Evolutionary conservation across 352 stramenopile genomes (phyloP).

Genomic region (Phytophthora sojae): DNA sequence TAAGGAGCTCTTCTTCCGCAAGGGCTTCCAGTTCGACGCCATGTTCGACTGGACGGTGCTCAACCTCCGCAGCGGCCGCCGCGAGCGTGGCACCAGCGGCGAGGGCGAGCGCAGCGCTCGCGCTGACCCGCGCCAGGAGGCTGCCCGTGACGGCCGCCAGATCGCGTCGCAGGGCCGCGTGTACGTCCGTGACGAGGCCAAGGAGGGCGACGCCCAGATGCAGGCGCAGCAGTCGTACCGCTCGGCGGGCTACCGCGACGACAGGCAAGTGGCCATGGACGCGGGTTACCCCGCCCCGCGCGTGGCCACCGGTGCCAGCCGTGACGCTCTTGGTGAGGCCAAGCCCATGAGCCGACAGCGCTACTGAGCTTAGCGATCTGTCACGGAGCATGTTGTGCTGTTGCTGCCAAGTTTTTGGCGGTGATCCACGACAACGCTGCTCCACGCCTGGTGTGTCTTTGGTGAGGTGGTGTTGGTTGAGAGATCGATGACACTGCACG

Average conservation of each 20-base stretch:
- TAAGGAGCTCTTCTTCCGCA: slow-evolving; percentile 99
- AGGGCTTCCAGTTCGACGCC: slow-evolving; percentile 98
- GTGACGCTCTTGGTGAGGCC: slow-evolving; percentile 62
- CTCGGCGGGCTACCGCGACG: slow-evolving; percentile 58
- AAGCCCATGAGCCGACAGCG: slow-evolving; percentile 83
- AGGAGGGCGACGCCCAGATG: slow-evolving; percentile 63
- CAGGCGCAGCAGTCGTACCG: slow-evolving; percentile 62
- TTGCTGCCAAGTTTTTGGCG: slow-evolving; percentile 29
- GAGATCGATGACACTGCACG: slow-evolving; percentile 20
- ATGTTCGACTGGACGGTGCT: slow-evolving; percentile 99
- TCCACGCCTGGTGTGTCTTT: slow-evolving; percentile 31
- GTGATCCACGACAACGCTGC: slow-evolving; percentile 13
- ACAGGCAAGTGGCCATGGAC: slow-evolving; percentile 59
- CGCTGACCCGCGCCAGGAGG: slow-evolving; percentile 63
- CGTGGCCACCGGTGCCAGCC: slow-evolving; percentile 69
- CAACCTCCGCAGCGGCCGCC: slow-evolving; percentile 76
- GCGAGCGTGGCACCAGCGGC: slow-evolving; percentile 65
- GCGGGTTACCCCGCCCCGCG: slow-evolving; percentile 65
- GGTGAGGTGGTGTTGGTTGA: slow-evolving; percentile 23
- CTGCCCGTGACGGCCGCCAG: slow-evolving; percentile 52
- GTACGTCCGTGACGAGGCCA: slow-evolving; percentile 74
- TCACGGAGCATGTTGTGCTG: slow-evolving; percentile 23
- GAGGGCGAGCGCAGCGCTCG: slow-evolving; percentile 74
- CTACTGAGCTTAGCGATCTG: slow-evolving; percentile 55
- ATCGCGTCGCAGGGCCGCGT: slow-evolving; percentile 67